Evolutionary conservation across 441 rosid species (phyloP), one percentile per base, ranked within the genome.

Genomic region (Erysimum cheiri): DNA sequence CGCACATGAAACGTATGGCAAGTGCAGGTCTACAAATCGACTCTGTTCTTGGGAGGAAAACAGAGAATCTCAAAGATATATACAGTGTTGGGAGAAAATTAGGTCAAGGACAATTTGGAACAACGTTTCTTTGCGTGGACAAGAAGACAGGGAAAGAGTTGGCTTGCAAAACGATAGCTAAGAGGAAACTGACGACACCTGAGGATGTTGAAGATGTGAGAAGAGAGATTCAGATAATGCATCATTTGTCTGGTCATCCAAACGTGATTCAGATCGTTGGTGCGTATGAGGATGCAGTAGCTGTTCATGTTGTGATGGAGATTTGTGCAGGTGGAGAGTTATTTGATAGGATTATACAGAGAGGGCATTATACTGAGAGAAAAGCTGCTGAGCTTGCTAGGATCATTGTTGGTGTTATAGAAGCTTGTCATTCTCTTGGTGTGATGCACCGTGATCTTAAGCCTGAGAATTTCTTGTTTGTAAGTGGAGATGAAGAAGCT

Each of bases 81-180:
- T 94, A 79, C 49, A 90, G 88, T 76, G 84, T 94, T 62, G 98
- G 99, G 22, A 81, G 93, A 72, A 95, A 92, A 81, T 76, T 95
- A 46, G 99, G 99, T 5, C 99, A 95, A 83, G 98, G 99, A 26
- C 99, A 95, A 80, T 95, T 95, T 55, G 97, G 99, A 24, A 95
- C 97, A 3, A 95, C 99, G 19, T 95, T 81, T 75, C 81, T 90
- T 0, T 95, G 99, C 64, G 46, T 85, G 35, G 89, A 87, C 73
- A 95, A 95, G 66, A 80, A 75, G 2, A 83, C 85, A 0, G 85
- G 85, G 6, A 83, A 85, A 62, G 96, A 90, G 63, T 82, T 68
- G 15, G 98, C 99, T 1, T 92, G 97, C 64, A 95, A 92, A 81
- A 82, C 98, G 3, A 89, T 90, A 6, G 95, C 93, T 0, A 95